Evolutionary conservation across 2,329 filamentous ascomycete species (phyloP).

Genomic region (Trichoderma sp.): DNA sequence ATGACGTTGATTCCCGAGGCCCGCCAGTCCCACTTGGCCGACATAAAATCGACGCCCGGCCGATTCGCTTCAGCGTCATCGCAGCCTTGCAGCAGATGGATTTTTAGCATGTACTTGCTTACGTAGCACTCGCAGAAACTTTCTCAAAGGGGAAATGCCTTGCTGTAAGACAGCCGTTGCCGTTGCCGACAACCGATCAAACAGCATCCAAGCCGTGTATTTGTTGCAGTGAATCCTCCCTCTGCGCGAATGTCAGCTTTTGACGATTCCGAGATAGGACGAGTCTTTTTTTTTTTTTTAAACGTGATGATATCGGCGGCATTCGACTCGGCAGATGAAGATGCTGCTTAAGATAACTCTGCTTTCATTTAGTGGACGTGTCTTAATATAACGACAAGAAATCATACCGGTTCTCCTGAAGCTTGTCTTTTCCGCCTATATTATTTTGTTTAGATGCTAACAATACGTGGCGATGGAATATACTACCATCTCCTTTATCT

Average conservation of each 20-base stretch:
- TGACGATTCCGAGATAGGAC: neutral
- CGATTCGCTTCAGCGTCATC: neutral
- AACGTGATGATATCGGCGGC: neutral
- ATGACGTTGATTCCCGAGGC: neutral
- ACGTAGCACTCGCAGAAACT: neutral
- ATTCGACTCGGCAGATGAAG: neutral
- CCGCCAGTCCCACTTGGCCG: neutral
- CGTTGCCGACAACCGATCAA: neutral
- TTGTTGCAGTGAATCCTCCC: neutral
- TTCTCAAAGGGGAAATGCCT: neutral
- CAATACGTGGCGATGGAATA: too few relatives aligned
- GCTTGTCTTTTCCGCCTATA: too few relatives aligned
- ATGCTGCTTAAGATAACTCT: neutral
- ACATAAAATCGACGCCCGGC: neutral
- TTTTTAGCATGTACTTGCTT: slow-evolving; percentile 4
- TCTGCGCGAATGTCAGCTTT: neutral
- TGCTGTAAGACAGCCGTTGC: neutral
- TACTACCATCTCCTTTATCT: too few relatives aligned
- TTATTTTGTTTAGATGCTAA: too few relatives aligned
- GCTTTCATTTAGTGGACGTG: neutral
- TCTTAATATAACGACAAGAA: neutral
- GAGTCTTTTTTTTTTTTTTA: neutral
- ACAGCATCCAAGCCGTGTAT: neutral
- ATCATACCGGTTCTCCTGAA: too few relatives aligned
- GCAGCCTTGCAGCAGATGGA: neutral